These are phyloP conservation scores for Saccharomycopsis fibuligera DNA, from an alignment of 805 yeast species.

Conservation along the genomic window DNA sequence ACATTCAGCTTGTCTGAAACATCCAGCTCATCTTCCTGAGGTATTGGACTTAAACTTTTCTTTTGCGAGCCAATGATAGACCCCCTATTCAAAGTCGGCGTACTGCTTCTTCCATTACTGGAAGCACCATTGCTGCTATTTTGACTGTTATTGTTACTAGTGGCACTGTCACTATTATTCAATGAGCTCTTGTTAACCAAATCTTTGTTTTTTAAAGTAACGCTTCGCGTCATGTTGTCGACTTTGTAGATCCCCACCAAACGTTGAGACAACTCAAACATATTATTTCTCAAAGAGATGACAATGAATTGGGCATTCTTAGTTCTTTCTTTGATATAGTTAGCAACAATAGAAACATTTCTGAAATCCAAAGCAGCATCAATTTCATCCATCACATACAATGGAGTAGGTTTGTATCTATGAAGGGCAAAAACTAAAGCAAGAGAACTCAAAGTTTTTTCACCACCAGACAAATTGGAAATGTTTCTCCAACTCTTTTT, in stretches of 20 bases:
- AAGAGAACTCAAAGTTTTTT: slow-evolving; percentile 87
- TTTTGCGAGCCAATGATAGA: too few relatives aligned
- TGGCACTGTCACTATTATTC: too few relatives aligned
- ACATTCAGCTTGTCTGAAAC: too few relatives aligned
- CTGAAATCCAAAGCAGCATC: slow-evolving; percentile 98
- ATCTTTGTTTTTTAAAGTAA: slow-evolving; percentile 66
- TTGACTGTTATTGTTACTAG: too few relatives aligned
- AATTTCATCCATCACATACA: slow-evolving; percentile 98
- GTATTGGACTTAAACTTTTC: too few relatives aligned
- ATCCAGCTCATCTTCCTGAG: too few relatives aligned
- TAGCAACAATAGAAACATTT: slow-evolving; percentile 95
- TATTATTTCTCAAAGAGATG: slow-evolving; percentile 89
- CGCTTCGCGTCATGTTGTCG: slow-evolving; percentile 82
- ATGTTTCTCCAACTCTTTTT: slow-evolving; percentile 97
- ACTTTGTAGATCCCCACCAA: slow-evolving; percentile 94
- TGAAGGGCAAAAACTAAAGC: slow-evolving; percentile 96
- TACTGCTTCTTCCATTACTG: too few relatives aligned
- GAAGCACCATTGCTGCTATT: too few relatives aligned
- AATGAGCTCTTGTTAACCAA: too few relatives aligned
- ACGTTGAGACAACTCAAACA: slow-evolving; percentile 95
- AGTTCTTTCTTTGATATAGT: slow-evolving; percentile 91
- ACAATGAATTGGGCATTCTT: slow-evolving; percentile 96
- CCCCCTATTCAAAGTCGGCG: too few relatives aligned
- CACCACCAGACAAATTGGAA: slow-evolving; percentile 94
- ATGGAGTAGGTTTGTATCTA: slow-evolving; percentile 92